Percentiles rank a stretch among this genome's conserved stretches.
phyloP scores from a whole-genome alignment of 352 stramenopile species.

The Pythium biforme region DNA sequence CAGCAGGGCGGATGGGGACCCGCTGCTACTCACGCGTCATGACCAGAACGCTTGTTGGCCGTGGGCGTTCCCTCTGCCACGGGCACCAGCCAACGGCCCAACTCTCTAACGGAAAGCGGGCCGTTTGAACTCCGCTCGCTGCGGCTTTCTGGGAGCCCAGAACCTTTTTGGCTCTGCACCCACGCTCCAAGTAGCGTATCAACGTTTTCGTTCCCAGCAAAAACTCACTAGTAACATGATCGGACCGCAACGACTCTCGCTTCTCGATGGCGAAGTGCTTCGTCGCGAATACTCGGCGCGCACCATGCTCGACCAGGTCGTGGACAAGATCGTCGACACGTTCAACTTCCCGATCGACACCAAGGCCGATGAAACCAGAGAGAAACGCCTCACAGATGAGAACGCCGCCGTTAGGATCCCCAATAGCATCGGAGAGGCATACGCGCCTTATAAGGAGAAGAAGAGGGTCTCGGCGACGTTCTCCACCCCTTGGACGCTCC shows the following conservation, averaged over 20 bases:
- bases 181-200: slow-evolving; percentile 21
- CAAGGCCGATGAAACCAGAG: background rate
- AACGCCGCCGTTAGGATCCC: no score
- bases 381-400: background rate
- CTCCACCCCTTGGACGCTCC: slow-evolving; percentile 1
- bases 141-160: background rate
- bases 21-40: background rate
- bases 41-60: background rate
- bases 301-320: slow-evolving; percentile 30
- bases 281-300: slow-evolving; percentile 26
- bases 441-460: slow-evolving; percentile 3
- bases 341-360: slow-evolving; percentile 41
- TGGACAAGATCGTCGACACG: slow-evolving; percentile 35
- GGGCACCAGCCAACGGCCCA: background rate
- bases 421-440: slow-evolving; percentile 7
- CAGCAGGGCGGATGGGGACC: background rate
- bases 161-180: slow-evolving; percentile 3
- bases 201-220: background rate
- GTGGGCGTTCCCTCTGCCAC: background rate
- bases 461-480: background rate
- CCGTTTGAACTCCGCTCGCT: background rate
- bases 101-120: background rate
- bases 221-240: slow-evolving; percentile 14
- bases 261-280: slow-evolving; percentile 35
- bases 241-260: slow-evolving; percentile 32